Base-by-base conservation (phyloP, 306 rosid genomes). In the Prunus salicina region DNA sequence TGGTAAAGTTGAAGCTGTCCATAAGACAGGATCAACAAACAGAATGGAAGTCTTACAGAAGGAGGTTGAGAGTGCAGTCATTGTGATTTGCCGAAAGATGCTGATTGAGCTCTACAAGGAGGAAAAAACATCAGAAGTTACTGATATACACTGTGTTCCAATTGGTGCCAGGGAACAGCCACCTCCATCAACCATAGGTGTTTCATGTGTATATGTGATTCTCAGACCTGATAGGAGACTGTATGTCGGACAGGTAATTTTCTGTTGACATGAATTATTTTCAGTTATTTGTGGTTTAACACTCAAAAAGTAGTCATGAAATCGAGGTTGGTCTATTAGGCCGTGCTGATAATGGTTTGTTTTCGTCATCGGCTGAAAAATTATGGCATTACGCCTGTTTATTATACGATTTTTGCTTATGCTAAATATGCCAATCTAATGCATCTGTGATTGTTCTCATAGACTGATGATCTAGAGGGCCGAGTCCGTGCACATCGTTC, bases 381-480 rank as follows among this genome's bases (percentile, higher is more conserved):
- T 2, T 18, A 41, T 28, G 38, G 43, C 16, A 4, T 12, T 10
- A 22, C 9, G 8, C 19, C n/a, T 19, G 34, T 34, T 38, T 30
- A 16, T 14, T 27, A 22, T 27, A 19, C 1, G 0, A 53, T 19
- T 4, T 46, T 65, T 50, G 3, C 43, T 53, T 24, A 50, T 51
- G 56, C 77, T 22, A 9, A 47, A 18, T 50, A 32, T 51, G 63
- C 45, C 43, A 64, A 32, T 51, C 43, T 32, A 46, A 62, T 71
- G 38, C 28, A 45, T 27, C 12, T 38, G 15, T 22, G 13, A 74
- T 49, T 74, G 61, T 58, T 75, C 66, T 43, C 49, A 19, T 53
- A 95, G 98, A 89, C 93, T 9, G 98, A 95, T 81, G 97, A 95
- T 87, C 87, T 92, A 1, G 93, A 88, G 62, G 91, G 95, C 27